phyloP scores from a whole-genome alignment of 2,329 filamentous ascomycete species.

The Metarhizium sp. region DNA sequence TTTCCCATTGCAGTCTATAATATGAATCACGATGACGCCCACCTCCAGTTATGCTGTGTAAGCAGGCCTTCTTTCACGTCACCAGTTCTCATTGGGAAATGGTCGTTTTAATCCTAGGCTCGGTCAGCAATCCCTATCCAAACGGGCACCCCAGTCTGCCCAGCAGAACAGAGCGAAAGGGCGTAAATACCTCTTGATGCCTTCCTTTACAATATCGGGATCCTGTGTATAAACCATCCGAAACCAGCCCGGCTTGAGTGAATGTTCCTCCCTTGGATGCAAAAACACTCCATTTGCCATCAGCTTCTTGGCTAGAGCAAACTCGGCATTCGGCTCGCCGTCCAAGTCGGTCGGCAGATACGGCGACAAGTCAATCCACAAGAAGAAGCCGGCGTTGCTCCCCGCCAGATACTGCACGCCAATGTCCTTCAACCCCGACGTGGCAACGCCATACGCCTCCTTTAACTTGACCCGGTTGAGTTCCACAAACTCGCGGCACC shows the following conservation, averaged over 20 bases:
- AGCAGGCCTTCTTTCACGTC: not conserved
- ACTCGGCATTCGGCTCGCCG: slow-evolving; percentile 28
- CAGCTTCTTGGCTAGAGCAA: slow-evolving; percentile 32
- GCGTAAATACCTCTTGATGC: slow-evolving; percentile 21
- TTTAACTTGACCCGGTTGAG: slow-evolving; percentile 29
- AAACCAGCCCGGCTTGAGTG: slow-evolving; percentile 40
- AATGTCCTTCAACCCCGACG: slow-evolving; percentile 25
- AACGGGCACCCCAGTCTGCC: not conserved
- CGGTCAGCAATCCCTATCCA: not conserved
- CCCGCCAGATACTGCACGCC: slow-evolving; percentile 32
- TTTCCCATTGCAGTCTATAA: not conserved
- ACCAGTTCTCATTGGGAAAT: slow-evolving; percentile 1
- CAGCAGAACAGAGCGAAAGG: not conserved
- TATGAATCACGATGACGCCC: not conserved
- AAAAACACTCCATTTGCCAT: slow-evolving; percentile 39
- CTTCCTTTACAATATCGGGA: slow-evolving; percentile 23
- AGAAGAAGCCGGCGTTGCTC: slow-evolving; percentile 49
- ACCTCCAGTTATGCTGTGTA: not conserved
- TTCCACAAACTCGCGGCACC: slow-evolving; percentile 33
- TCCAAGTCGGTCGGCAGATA: slow-evolving; percentile 24
- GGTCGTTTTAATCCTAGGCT: slow-evolving; percentile 3
- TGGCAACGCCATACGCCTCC: slow-evolving; percentile 29
- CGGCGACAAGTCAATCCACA: slow-evolving; percentile 42
- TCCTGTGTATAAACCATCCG: slow-evolving; percentile 41
- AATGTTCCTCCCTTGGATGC: slow-evolving; percentile 36